Conservation (phyloP, 1,284 basidiomycete species). For the Mycosarcoma maydis region DNA sequence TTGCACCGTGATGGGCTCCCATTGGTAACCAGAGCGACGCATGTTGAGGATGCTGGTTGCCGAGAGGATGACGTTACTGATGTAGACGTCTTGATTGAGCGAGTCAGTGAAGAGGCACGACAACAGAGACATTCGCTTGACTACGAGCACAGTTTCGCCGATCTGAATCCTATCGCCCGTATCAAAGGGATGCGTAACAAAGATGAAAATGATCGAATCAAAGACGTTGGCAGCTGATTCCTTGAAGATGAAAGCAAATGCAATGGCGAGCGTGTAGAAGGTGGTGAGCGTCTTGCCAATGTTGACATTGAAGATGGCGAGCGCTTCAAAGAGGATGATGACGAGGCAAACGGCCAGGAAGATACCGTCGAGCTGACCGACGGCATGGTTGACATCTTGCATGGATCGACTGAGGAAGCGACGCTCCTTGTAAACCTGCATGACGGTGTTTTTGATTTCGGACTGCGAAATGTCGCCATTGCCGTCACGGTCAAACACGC, state of each 20-base stretch:
- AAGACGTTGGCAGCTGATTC: slow-evolving; percentile 63
- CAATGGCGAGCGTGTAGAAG: slow-evolving; percentile 63
- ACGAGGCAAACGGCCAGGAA: slow-evolving; percentile 49
- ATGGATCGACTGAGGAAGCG: slow-evolving; percentile 58
- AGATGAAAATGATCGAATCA: slow-evolving; percentile 65
- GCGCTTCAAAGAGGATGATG: slow-evolving; percentile 60
- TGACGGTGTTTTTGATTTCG: slow-evolving; percentile 78
- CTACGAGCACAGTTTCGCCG: slow-evolving; percentile 47
- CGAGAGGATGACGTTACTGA: slow-evolving; percentile 57
- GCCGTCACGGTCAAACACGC: slow-evolving; percentile 75
- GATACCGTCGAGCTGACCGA: slow-evolving; percentile 58
- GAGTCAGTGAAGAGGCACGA: slow-evolving; percentile 58
- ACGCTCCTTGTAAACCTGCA: slow-evolving; percentile 68
- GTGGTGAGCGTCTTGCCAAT: slow-evolving; percentile 59
- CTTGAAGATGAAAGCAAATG: slow-evolving; percentile 65
- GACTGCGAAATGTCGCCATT: slow-evolving; percentile 81
- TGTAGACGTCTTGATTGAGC: slow-evolving; percentile 60
- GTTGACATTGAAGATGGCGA: slow-evolving; percentile 64
- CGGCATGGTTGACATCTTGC: slow-evolving; percentile 64
- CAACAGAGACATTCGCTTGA: slow-evolving; percentile 62
- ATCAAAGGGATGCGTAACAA: slow-evolving; percentile 64
- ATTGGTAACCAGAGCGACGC: slow-evolving; percentile 61
- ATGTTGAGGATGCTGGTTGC: slow-evolving; percentile 59
- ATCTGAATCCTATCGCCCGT: slow-evolving; percentile 61
- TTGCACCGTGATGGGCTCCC: slow-evolving; percentile 58